phyloP scores from a whole-genome alignment of 352 stramenopile genomes.

The Phytophthora sp. region DNA sequence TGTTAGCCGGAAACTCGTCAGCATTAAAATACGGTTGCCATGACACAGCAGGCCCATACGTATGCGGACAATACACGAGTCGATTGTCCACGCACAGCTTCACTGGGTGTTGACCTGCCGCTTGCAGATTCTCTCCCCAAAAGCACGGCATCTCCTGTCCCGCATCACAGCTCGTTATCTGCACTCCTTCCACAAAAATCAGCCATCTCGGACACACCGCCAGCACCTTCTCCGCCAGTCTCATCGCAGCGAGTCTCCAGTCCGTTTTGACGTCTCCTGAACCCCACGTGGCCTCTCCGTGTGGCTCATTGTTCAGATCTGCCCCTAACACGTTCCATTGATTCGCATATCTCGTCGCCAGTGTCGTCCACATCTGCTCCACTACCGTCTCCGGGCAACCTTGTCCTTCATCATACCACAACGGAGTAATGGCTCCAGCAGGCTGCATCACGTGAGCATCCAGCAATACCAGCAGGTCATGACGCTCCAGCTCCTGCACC shows the following conservation, averaged over 20 bases:
- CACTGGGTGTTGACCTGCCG: conserved; percentile 27
- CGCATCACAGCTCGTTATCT: conserved; percentile 41
- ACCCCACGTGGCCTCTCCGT: conserved; percentile 57
- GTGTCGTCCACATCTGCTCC: conserved; percentile 40
- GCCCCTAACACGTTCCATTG: conserved; percentile 59
- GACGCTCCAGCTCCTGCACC: conserved; percentile 35
- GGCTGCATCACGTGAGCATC: conserved; percentile 57
- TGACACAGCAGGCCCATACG: conserved; percentile 52
- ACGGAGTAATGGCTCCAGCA: conserved; percentile 38
- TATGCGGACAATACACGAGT: conserved; percentile 61
- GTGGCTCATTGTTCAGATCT: conserved; percentile 67
- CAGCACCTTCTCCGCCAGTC: conserved; percentile 36
- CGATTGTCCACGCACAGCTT: conserved; percentile 43
- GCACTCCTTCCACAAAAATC: conserved; percentile 62
- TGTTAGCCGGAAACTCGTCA: conserved; percentile 47
- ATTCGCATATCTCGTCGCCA: conserved; percentile 41
- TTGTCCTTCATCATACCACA: conserved; percentile 52
- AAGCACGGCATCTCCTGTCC: conserved; percentile 46
- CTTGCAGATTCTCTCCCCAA: conserved; percentile 60
- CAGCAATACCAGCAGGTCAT: conserved; percentile 52
- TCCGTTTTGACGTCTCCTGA: conserved; percentile 43
- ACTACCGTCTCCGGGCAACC: conserved; percentile 28
- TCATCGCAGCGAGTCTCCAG: conserved; percentile 51
- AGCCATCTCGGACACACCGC: conserved; percentile 46
- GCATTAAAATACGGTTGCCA: conserved; percentile 54